A percentile compares a stretch with the other conserved stretches of the same genome.
These are phyloP conservation scores for Xylaria flabelliformis DNA, from an alignment of 495 filamentous ascomycete genomes.

Conservation along the genomic window DNA sequence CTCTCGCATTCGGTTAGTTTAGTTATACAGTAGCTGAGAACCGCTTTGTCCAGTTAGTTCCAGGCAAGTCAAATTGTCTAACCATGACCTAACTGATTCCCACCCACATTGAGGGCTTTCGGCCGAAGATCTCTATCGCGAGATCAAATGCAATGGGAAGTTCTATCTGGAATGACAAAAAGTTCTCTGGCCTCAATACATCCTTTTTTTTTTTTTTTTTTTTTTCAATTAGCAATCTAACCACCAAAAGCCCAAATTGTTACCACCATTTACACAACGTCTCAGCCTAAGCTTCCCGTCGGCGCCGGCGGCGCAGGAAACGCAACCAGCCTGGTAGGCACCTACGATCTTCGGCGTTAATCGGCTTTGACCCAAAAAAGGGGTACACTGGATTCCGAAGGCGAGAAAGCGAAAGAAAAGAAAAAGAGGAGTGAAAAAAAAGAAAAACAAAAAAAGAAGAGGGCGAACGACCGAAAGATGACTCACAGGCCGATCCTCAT, in stretches of 20 bases:
- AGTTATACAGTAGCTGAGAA: no score
- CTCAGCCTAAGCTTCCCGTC: not conserved
- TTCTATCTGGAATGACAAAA: not conserved
- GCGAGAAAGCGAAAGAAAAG: not conserved
- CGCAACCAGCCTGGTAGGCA: slow-evolving; percentile 20
- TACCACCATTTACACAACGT: not conserved
- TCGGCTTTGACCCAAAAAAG: not conserved
- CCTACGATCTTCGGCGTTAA: not conserved
- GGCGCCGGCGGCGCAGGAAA: not conserved
- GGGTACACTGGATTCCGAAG: not conserved
- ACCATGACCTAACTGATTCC: not conserved
- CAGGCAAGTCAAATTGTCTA: no score
- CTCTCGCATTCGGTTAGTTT: slow-evolving; percentile 17
- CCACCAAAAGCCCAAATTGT: not conserved
- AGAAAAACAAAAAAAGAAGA: no score
- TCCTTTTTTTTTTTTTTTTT: not conserved
- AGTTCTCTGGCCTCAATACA: not conserved
- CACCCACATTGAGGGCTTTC: not conserved
- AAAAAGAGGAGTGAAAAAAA: not conserved
- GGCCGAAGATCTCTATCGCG: not conserved
- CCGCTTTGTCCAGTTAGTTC: no score
- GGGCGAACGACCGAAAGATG: not conserved
- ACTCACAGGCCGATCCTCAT: slow-evolving; percentile 6
- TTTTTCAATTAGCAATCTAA: not conserved
- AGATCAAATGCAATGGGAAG: not conserved